Evolutionary conservation across 257 asterid genomes (phyloP), one percentile per base, ranked within the genome.

Genomic region (Dorcoceras hygrometricum): DNA sequence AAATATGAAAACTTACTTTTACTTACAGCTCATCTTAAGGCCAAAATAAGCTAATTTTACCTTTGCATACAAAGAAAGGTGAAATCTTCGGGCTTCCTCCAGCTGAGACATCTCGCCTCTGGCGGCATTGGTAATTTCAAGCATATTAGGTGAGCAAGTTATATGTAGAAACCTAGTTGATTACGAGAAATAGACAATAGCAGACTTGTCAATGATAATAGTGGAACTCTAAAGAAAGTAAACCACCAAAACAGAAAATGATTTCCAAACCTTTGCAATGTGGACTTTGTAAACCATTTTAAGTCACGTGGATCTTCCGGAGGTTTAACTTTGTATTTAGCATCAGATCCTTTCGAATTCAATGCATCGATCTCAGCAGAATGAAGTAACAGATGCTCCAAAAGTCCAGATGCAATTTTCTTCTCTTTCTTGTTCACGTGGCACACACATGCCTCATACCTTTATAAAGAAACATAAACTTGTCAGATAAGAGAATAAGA

Each of bases 241-340:
- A 73, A 76, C 11, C 27, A 12, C 22, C 11, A 18, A 69, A 72
- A 69, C 55, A 25, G 70, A 63, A 66, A 67, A 74, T 66, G 65
- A 50, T 63, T 62, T 68, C 66, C 18, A 69, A 55, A 95, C 99
- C 98, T 87, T 70, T 78, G 65, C 69, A 91, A 70, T 10, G 90
- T 84, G 67, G 97, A 73, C 79, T 86, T 95, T 14, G 84, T 86
- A 75, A 95, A 95, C 96, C 99, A 95, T 50, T 76, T 78, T 65
- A 65, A 63, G 27, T 77, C 88, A 22, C 51, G 70, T 65, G 72
- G 57, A 73, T 76, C 77, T 32, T 79, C 82, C 3, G 89, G 90
- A 7, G 84, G 80, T 51, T 59, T 69, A 36, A 91, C 82, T 72
- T 75, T 87, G 71, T 82, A 84, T 65, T 59, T 74, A 56, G 80